Base-by-base conservation (phyloP, 345 rosid genomes). In the Limnanthes douglasii region DNA sequence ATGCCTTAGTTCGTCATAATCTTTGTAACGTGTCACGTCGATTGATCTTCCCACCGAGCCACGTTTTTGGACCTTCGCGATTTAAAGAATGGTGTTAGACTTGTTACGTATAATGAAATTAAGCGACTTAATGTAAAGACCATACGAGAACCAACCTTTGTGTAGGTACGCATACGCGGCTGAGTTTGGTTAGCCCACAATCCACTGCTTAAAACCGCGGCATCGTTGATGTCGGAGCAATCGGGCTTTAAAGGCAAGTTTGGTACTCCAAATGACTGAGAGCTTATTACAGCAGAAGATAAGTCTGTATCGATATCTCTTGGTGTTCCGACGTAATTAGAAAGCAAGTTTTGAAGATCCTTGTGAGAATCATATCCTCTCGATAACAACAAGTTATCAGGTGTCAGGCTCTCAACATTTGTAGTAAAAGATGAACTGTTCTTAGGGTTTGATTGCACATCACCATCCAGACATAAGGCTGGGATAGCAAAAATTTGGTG, bases 41-140 rank as follows among this genome's bases (percentile, higher is more conserved):
- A 92, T 81, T 21, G 94, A 92, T 66, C 99, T 78, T 57, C 99
- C 96, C 0, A 81, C 96, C 14, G 96, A 73, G 8, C 99, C 96
- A 14, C 94, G 88, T 68, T 81, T 92, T 69, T 85, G 94, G 39
- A 85, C 94, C 99, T 92, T 61, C 44, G 3, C 20, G 26, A 17
- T 34, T 41, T 3, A 45, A 40, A 41, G 33, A n/a, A 39, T 35
- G 3, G 21, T 16, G 16, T 34, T 35, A 2, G 30, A 12, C 8
- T 26, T 9, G 11, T 12, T 12, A 26, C 30, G 8, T 26, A 2
- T 8, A 6, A 26, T 12, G 11, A 6, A 26, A 6, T 6, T 26
- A 12, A 6, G 8, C n/a, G n/a, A n/a, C 30, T 12, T 26, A 8
- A 2, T 9, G n/a, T 2, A 26, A 2, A 12, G 6, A 9, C 30